phyloP scores from a whole-genome alignment of 2,329 filamentous ascomycete genomes.

The Penicillium sp. region DNA sequence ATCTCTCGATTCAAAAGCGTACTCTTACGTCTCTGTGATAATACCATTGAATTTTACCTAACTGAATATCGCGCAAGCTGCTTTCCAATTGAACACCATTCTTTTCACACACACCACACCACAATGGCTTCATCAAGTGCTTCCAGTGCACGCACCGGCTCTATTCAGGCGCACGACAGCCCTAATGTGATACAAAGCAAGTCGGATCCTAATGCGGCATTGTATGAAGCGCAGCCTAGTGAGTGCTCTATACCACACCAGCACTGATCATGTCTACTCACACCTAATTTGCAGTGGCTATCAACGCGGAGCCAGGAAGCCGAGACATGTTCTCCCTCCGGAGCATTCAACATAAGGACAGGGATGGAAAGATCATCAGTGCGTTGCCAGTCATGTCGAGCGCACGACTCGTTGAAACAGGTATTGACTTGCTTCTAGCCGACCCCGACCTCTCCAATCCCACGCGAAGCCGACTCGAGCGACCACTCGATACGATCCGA shows the following conservation, averaged over 20 bases:
- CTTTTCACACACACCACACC: background rate
- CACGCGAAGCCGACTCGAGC: conserved; percentile 81
- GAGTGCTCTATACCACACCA: conserved; percentile 40
- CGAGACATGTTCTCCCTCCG: conserved; percentile 64
- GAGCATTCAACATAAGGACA: conserved; percentile 73
- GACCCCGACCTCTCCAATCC: conserved; percentile 91
- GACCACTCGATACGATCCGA: conserved; percentile 87
- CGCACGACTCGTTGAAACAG: background rate
- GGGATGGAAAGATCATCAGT: conserved; percentile 78
- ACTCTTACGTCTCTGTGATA: background rate
- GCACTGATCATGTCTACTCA: conserved; percentile 6
- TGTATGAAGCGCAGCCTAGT: conserved; percentile 84
- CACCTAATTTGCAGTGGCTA: conserved; percentile 23
- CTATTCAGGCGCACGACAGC: conserved; percentile 25
- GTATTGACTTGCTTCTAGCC: conserved; percentile 52
- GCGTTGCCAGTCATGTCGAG: conserved; percentile 24
- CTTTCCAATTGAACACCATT: background rate
- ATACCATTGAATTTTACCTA: background rate
- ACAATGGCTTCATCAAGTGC: conserved; percentile 24
- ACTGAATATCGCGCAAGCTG: background rate
- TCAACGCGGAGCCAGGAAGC: conserved; percentile 15
- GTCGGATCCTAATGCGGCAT: conserved; percentile 81
- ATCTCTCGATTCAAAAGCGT: background rate
- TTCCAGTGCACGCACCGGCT: conserved; percentile 28
- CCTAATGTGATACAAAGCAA: conserved; percentile 63